Percentiles rank a stretch among this genome's conserved stretches.
phyloP scores from a whole-genome alignment of 225 moss, liverwort and hornwort species.

The Polytrichum commune region DNA sequence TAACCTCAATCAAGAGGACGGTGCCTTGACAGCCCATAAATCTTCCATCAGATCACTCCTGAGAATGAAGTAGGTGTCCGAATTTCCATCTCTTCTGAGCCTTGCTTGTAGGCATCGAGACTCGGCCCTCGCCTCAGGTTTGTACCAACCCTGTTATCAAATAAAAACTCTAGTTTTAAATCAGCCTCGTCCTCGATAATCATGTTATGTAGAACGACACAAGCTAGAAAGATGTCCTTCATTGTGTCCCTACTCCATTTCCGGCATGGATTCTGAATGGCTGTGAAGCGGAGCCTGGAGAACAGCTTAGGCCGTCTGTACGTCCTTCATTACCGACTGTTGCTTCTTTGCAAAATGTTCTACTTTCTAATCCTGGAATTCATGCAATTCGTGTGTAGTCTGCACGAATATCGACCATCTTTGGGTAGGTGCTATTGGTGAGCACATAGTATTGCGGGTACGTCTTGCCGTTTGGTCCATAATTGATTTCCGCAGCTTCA shows the following conservation, averaged over 20 bases:
- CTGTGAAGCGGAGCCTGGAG: conserved; percentile 37
- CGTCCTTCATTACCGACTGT: conserved; percentile 25
- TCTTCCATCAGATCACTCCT: conserved; percentile 42
- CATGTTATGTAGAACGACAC: conserved; percentile 52
- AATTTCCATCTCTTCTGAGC: conserved; percentile 29
- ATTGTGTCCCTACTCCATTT: conserved; percentile 22
- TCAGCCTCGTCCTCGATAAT: conserved; percentile 35
- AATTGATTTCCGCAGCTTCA: conserved; percentile 15
- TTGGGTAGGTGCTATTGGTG: conserved; percentile 43
- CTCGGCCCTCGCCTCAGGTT: conserved; percentile 33
- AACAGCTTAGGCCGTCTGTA: conserved; percentile 36
- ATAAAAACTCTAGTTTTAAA: conserved; percentile 22
- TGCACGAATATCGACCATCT: conserved; percentile 37
- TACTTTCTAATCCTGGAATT: conserved; percentile 28
- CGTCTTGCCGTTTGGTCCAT: conserved; percentile 23
- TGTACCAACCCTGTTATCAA: conserved; percentile 21
- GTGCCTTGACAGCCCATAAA: conserved; percentile 22
- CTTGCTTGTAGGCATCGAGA: conserved; percentile 27
- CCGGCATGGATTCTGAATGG: conserved; percentile 40
- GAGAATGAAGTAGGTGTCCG: conserved; percentile 25
- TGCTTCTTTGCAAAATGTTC: conserved; percentile 33
- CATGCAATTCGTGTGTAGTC: conserved; percentile 22
- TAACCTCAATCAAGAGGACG: not conserved
- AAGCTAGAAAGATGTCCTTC: conserved; percentile 44
- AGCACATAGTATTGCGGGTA: conserved; percentile 39